phyloP scores from a whole-genome alignment of 495 filamentous ascomycete genomes.

The Filosporella fistucella region DNA sequence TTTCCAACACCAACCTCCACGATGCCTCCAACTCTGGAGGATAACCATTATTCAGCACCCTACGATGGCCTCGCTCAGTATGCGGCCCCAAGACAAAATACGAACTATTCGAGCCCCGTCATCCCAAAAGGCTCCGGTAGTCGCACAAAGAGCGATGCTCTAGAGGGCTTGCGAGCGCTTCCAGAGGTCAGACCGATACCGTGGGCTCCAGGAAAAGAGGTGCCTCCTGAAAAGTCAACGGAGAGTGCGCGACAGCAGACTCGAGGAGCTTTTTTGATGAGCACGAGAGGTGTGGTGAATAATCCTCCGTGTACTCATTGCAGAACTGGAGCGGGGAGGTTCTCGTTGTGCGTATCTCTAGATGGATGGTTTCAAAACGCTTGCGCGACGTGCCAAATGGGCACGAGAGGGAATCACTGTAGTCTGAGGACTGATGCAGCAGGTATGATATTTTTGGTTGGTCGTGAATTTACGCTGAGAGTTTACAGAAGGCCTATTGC shows the following conservation, averaged over 20 bases:
- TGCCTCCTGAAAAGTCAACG: conserved; percentile 14
- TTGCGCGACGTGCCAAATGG: conserved; percentile 22
- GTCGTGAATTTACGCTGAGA: too few relatives aligned
- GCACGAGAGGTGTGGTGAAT: conserved; percentile 8
- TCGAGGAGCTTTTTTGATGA: conserved; percentile 13
- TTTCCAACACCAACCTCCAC: too few relatives aligned
- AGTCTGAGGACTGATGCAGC: conserved; percentile 8
- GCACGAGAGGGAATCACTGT: conserved; percentile 17
- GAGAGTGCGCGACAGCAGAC: conserved; percentile 17
- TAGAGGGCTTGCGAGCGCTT: conserved; percentile 9
- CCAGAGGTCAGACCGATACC: conserved; percentile 20
- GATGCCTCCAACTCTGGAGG: too few relatives aligned
- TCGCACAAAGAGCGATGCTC: conserved; percentile 3
- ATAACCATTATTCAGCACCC: too few relatives aligned
- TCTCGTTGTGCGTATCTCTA: conserved; percentile 13
- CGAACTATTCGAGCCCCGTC: too few relatives aligned
- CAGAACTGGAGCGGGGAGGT: conserved; percentile 9
- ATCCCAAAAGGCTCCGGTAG: too few relatives aligned
- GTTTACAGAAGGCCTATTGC: too few relatives aligned
- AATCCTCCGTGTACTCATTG: conserved; percentile 16
- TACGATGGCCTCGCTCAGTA: too few relatives aligned
- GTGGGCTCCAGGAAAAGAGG: conserved; percentile 16
- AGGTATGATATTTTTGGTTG: conserved; percentile 2
- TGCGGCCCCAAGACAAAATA: too few relatives aligned
- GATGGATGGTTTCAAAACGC: conserved; percentile 17